A percentile compares a stretch with the other conserved stretches of the same genome.
Evolutionary conservation across 2,329 filamentous ascomycete species (phyloP).

Genomic region (Atkinsonella hypoxylon): DNA sequence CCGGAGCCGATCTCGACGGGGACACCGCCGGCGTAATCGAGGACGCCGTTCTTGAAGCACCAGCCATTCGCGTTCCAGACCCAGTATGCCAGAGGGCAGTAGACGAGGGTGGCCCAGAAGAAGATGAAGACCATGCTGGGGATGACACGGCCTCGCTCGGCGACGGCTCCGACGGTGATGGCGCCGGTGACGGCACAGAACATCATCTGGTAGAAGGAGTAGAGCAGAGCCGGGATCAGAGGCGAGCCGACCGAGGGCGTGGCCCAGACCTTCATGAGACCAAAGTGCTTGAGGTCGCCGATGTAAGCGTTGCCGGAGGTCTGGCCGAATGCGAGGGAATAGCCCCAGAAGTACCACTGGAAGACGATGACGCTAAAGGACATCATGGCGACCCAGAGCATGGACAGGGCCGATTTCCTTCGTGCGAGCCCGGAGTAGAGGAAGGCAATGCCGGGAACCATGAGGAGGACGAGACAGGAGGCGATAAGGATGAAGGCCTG

Average conservation of each 20-base stretch:
- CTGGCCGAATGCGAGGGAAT: constrained; percentile 82
- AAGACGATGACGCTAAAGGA: constrained; percentile 85
- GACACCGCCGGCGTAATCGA: constrained; percentile 93
- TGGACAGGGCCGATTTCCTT: constrained; percentile 89
- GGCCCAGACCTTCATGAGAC: constrained; percentile 72
- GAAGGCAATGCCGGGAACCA: constrained; percentile 94
- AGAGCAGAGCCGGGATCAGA: constrained; percentile 78
- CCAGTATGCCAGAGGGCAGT: constrained; percentile 96
- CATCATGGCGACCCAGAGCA: constrained; percentile 97
- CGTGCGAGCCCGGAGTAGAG: constrained; percentile 96
- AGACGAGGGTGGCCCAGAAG: constrained; percentile 93
- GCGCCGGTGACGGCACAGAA: constrained; percentile 89
- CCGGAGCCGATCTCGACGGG: constrained; percentile 96
- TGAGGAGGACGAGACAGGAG: constrained; percentile 87
- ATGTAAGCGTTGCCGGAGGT: constrained; percentile 81
- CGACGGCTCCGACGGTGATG: constrained; percentile 83
- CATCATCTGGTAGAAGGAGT: constrained; percentile 98
- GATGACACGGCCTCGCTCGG: constrained; percentile 84
- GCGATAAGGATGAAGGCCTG: constrained; percentile 86
- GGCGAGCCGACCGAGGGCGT: constrained; percentile 80
- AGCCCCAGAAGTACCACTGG: constrained; percentile 99
- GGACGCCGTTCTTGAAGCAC: constrained; percentile 79
- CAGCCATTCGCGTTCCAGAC: constrained; percentile 92
- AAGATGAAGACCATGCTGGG: constrained; percentile 94
- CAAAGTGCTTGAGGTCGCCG: constrained; percentile 80